phyloP scores from a whole-genome alignment of 169 alveolate species.

The Eimeria falciformis region DNA sequence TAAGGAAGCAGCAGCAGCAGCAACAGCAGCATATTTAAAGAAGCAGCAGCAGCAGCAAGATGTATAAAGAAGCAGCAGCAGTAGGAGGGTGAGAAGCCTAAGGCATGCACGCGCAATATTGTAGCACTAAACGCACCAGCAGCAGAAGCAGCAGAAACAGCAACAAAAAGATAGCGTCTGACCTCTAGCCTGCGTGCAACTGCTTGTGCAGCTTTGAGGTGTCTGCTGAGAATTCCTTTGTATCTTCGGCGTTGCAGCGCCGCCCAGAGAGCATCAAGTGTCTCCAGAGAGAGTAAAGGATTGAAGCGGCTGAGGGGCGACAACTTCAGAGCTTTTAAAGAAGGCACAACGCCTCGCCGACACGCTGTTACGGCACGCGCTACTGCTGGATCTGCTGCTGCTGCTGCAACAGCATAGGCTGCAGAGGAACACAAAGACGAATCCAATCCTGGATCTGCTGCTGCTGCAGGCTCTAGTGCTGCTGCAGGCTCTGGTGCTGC shows the following conservation, averaged over 20 bases:
- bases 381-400: background rate
- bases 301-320: background rate
- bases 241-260: constrained; percentile 28
- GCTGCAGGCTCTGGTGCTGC: background rate
- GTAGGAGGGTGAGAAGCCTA: background rate
- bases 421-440: no score
- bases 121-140: background rate
- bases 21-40: background rate
- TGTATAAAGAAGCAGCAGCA: background rate
- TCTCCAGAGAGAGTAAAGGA: background rate
- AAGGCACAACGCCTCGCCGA: constrained; percentile 32
- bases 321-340: background rate
- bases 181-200: constrained; percentile 33
- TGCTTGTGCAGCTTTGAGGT: background rate
- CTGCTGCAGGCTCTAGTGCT: background rate
- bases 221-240: background rate
- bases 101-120: background rate
- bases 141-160: constrained; percentile 18
- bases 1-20: background rate
- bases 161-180: background rate
- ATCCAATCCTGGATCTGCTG: no score
- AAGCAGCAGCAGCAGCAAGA: background rate
- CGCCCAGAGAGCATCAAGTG: background rate
- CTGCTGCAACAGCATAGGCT: background rate
- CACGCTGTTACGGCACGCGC: background rate